Base-by-base conservation (phyloP, 2,329 filamentous ascomycete species). In the Sordariomycetes sp. region DNA sequence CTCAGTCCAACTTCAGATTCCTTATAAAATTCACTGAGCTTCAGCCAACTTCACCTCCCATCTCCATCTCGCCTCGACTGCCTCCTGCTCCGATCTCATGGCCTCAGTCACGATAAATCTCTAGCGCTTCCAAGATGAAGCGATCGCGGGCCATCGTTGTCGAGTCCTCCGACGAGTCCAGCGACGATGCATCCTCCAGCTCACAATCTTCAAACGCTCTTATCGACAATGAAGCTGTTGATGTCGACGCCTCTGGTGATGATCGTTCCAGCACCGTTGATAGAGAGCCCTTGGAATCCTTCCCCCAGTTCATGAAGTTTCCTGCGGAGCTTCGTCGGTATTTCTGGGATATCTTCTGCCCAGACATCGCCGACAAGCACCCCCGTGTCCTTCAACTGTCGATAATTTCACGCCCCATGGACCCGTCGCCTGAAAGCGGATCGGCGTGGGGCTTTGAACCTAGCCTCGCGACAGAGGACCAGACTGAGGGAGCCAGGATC, bases 341-440 rank as follows among this genome's bases (percentile, higher is more conserved):
- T 16, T 40, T 60, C 33, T 61, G 57, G 57, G 41, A 50, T 24
- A 32, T 43, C 14, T 55, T 52, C 35, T 58, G 57, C 24, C 46
- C 49, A 0, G 50, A 55, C 21, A 39, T 57, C 19, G 30, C 16
- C 9, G 23, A 28, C 11, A 33, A 31, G 14, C 19, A 28, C 9
- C 41, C 48, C 6, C 54, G 52, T 17, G 38, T 51, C 1, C 36
- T 49, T 18, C 30, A 21, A 8, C 4, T 38, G 7, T n/a, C n/a
- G n/a, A n/a, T n/a, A n/a, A n/a, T n/a, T n/a, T n/a, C n/a, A n/a
- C 19, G 26, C 10, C 16, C 30, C 6, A 11, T 32, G 11, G 29
- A 20, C 12, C 5, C 17, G 15, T 5, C 9, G 8, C 5, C 21
- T n/a, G 15, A 14, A n/a, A 14, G 18, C 14, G 15, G 19, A 34